phyloP scores from a whole-genome alignment of 768 basidiomycete genomes.

The Lentinula aciculospora region DNA sequence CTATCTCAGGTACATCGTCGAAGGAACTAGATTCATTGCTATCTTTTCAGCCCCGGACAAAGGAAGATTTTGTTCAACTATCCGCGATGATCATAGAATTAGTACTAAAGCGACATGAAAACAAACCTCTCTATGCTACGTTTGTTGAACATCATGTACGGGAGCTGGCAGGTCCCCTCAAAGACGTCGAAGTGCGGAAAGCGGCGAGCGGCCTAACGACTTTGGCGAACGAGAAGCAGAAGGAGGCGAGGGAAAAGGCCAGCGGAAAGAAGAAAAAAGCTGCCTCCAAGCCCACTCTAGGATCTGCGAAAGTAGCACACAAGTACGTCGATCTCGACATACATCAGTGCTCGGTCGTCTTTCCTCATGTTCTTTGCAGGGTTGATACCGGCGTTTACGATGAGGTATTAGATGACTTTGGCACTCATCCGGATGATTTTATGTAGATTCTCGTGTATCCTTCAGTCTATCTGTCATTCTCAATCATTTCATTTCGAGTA shows the following conservation, averaged over 20 bases:
- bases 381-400: conserved; percentile 80
- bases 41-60: conserved; percentile 77
- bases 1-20: conserved; percentile 55
- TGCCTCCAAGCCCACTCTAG: conserved; percentile 67
- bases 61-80: conserved; percentile 78
- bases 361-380: conserved; percentile 30
- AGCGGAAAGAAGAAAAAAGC: conserved; percentile 90
- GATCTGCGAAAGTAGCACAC: conserved; percentile 59
- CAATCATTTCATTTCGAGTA: too few species aligned
- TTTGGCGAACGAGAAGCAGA: conserved; percentile 93
- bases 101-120: conserved; percentile 72
- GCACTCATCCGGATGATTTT: conserved; percentile 72
- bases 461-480: not conserved
- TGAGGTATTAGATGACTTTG: conserved; percentile 88
- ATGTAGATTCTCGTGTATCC: conserved; percentile 54
- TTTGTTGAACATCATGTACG: conserved; percentile 86
- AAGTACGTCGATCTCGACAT: conserved; percentile 37
- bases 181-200: conserved; percentile 90
- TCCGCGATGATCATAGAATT: conserved; percentile 70
- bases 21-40: conserved; percentile 67
- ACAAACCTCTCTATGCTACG: conserved; percentile 74
- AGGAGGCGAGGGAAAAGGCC: conserved; percentile 78
- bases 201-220: conserved; percentile 79
- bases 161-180: conserved; percentile 69
- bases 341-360: conserved; percentile 9